Evolutionary conservation across 768 basidiomycete genomes (phyloP), one percentile per base, ranked within the genome.

Genomic region (Termitomyces eurrhizus): DNA sequence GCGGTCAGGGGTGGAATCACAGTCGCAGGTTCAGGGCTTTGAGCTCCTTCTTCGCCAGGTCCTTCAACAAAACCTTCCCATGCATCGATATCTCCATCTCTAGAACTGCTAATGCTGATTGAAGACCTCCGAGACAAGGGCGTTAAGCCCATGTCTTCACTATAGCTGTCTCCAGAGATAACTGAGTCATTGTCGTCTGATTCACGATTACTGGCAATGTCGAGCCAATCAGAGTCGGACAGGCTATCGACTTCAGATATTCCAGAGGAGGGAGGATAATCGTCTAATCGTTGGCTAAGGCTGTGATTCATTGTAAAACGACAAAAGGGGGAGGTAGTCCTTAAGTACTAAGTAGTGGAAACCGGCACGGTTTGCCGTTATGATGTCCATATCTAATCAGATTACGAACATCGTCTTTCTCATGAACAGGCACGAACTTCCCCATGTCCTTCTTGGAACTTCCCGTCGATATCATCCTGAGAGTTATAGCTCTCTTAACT

Each of bases 211-310:
- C 84, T 86, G 35, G 87, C 76, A 65, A 92, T 81, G 67, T 92
- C 90, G 68, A 90, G 86, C 90, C 90, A 92, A 73, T 92, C 90
- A 35, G 88, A 90, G 76, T 92, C 90, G 42, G 89, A 92, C 63
- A 84, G 72, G 62, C 73, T 83, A 70, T 88, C 89, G 64, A 80
- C 69, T 70, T 90, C 89, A 66, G 87, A 83, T 72, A 83, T 77
- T 63, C 68, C 69, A 57, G 77, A 76, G 64, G 75, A 74, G 61
- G 74, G 75, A 65, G 73, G 69, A 61, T 69, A 70, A 63, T 78
- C 70, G 65, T 74, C 72, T 61, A 65, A 62, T 49, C 66, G 57
- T 56, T 73, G 68, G 61, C 63, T 59, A 62, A 13, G 32, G 53
- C 57, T 66, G 56, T 68, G 72, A 67, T 71, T 72, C 73, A 76